Evolutionary conservation across 2,329 filamentous ascomycete genomes (phyloP).

Genomic region (Claviceps maximensis): DNA sequence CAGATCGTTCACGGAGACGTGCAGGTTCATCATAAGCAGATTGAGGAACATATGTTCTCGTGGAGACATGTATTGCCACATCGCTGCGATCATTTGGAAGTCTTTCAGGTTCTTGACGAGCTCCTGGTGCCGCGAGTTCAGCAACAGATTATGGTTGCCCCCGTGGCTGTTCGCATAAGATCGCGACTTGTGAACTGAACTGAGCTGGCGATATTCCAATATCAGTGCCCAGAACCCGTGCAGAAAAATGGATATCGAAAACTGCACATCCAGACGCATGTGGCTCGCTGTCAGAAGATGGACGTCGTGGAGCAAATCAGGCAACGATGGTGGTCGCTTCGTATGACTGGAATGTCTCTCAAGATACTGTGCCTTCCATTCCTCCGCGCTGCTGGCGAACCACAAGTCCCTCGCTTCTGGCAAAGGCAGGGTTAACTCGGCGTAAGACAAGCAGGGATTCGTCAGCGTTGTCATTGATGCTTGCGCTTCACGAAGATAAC

Average conservation of each 20-base stretch:
- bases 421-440: constrained; percentile 53
- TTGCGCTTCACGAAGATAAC: constrained; percentile 52
- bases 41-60: constrained; percentile 36
- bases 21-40: constrained; percentile 48
- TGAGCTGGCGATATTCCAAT: constrained; percentile 51
- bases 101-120: constrained; percentile 42
- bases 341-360: constrained; percentile 22
- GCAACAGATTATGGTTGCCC: constrained; percentile 30
- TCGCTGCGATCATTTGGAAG: constrained; percentile 29
- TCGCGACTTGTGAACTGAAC: constrained; percentile 33
- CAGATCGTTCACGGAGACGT: constrained; percentile 51
- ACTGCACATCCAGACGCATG: constrained; percentile 39
- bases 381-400: constrained; percentile 47
- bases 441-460: constrained; percentile 53
- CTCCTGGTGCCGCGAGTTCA: constrained; percentile 46
- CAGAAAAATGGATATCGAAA: constrained; percentile 46
- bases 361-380: constrained; percentile 52
- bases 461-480: constrained; percentile 53
- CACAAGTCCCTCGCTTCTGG: constrained; percentile 50
- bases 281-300: constrained; percentile 36
- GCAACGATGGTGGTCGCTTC: constrained; percentile 35
- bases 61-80: constrained; percentile 30
- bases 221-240: constrained; percentile 54
- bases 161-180: constrained; percentile 29
- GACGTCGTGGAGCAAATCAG: constrained; percentile 44